Evolutionary conservation across 129 eudicot genomes (phyloP), one percentile per base, ranked within the genome.

Genomic region (Arctium lappa): DNA sequence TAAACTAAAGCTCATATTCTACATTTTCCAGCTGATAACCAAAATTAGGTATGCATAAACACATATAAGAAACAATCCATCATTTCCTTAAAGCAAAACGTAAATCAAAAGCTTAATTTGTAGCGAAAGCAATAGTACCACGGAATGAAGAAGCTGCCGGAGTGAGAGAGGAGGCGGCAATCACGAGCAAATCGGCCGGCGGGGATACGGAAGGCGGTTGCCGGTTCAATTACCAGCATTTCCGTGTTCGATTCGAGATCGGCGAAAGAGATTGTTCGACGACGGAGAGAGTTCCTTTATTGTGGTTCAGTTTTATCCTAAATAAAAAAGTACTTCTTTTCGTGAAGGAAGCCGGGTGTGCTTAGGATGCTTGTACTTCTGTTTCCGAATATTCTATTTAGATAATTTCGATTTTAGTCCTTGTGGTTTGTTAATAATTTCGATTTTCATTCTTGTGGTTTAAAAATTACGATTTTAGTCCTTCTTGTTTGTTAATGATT

Each of bases 201-300:
- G 83, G 87, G 82, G 85, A 91, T 79, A 5, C 88, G 86, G 80
- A 87, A 85, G 88, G 95, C 84, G 84, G 87, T 79, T 66, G 91
- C 81, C 81, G 92, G 85, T 76, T 91, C 94, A 33, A 89, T 80
- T 79, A 86, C 86, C 91, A 93, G 91, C 97, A 93, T 93, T 82
- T 86, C 56, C 78, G 78, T 62, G 5, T 44, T 39, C 74, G 78
- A 65, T 66, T 78, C 76, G 79, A 79, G 87, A 79, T 88, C 73
- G 63, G 76, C 16, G 84, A 77, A 71, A 31, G 39, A 72, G 73
- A 42, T 79, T 74, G 78, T 60, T 29, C 79, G 79, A 37, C 75
- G 82, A 73, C 65, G 85, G 79, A 36, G 82, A 77, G 29, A 73
- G 71, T 32, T 60, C 42, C 29, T 75, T 84, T 29, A 38, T 74